These are phyloP conservation scores for Tolypocladium tropicale DNA, from an alignment of 2,329 filamentous ascomycete species.

Conservation along the genomic window DNA sequence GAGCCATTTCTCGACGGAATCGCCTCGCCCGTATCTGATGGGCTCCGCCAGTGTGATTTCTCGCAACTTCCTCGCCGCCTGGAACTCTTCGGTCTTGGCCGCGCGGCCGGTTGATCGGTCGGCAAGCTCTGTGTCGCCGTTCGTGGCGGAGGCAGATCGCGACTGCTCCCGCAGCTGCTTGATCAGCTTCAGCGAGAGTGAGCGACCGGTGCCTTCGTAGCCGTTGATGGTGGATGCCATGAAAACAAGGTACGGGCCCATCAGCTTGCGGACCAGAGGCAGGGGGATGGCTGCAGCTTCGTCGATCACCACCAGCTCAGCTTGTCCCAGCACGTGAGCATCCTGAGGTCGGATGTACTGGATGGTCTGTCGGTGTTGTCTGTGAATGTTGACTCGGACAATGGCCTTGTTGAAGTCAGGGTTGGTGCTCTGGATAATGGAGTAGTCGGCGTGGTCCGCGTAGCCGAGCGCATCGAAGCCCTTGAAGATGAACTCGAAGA, in stretches of 20 bases:
- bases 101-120: slow-evolving; percentile 72
- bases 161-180: slow-evolving; percentile 95
- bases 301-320: slow-evolving; percentile 91
- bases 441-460: slow-evolving; percentile 92
- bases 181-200: slow-evolving; percentile 89
- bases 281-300: slow-evolving; percentile 95
- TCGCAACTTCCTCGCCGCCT: slow-evolving; percentile 67
- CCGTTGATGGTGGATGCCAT: slow-evolving; percentile 99
- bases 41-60: slow-evolving; percentile 92
- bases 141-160: slow-evolving; percentile 46
- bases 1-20: slow-evolving; percentile 91
- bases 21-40: slow-evolving; percentile 86
- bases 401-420: slow-evolving; percentile 99
- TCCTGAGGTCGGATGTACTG: slow-evolving; percentile 98
- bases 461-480: slow-evolving; percentile 93
- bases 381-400: slow-evolving; percentile 89
- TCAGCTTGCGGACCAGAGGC: slow-evolving; percentile 82
- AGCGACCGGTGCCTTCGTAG: slow-evolving; percentile 93
- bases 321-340: slow-evolving; percentile 87
- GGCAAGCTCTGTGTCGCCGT: slow-evolving; percentile 54
- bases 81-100: slow-evolving; percentile 51
- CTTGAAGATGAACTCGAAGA: slow-evolving; percentile 98
- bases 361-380: slow-evolving; percentile 92
- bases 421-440: slow-evolving; percentile 95
- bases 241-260: slow-evolving; percentile 95